A percentile compares a stretch with the other conserved stretches of the same genome.
phyloP scores from a whole-genome alignment of 306 rosid species.

The Sesbania bispinosa region DNA sequence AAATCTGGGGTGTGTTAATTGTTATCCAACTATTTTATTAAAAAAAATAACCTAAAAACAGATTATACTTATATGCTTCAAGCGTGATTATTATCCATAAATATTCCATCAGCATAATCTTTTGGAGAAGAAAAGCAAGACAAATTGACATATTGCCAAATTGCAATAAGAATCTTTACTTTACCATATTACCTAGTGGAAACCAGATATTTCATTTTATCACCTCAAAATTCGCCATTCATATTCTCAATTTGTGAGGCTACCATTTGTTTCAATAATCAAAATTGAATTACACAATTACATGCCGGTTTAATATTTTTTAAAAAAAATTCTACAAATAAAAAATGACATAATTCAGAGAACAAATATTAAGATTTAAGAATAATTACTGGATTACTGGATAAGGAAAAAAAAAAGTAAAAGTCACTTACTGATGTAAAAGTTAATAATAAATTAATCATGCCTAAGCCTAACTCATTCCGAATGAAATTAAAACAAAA shows the following conservation, averaged over 20 bases:
- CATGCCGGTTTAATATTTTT: background rate
- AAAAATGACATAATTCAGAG: background rate
- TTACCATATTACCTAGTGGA: background rate
- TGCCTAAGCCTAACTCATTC: too few relatives aligned
- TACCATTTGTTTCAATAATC: background rate
- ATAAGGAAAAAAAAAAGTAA: background rate
- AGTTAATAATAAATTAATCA: background rate
- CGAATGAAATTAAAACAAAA: background rate
- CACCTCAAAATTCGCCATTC: background rate
- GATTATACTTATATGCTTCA: background rate
- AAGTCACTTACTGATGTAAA: background rate
- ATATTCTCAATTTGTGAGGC: too few relatives aligned
- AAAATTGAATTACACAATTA: background rate
- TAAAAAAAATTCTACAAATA: background rate
- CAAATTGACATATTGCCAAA: constrained; percentile 1
- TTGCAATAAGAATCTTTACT: background rate
- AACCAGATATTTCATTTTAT: background rate
- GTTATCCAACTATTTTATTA: background rate
- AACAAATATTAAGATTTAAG: background rate
- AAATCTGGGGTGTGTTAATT: too few relatives aligned
- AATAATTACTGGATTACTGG: background rate
- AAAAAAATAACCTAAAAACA: background rate
- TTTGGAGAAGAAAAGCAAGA: background rate
- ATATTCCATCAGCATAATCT: background rate
- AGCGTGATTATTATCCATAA: background rate